Conservation (phyloP, 1,139 yeast species). For the Blastobotrys aristatus region DNA sequence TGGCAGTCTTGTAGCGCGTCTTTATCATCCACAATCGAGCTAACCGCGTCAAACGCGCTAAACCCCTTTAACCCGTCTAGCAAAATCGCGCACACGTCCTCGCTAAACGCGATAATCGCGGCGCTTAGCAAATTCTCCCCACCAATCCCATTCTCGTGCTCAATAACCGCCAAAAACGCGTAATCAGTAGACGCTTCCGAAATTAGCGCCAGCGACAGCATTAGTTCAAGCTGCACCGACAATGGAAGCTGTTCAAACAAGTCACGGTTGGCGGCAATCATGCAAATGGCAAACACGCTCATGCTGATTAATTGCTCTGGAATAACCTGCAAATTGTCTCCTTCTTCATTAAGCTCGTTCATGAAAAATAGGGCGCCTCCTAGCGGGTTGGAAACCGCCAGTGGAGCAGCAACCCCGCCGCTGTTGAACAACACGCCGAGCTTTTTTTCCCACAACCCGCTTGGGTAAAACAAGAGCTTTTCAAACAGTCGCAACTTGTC, state of each 20-base stretch:
- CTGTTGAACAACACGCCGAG: conserved; percentile 11
- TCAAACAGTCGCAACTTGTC: conserved; percentile 17
- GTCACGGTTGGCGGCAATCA: conserved; percentile 15
- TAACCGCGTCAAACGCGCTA: conserved; percentile 13
- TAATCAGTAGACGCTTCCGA: conserved; percentile 17
- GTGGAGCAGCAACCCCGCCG: conserved; percentile 14
- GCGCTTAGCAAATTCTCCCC: conserved; percentile 16
- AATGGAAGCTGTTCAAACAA: conserved; percentile 14
- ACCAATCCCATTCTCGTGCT: conserved; percentile 14
- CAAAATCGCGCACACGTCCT: conserved; percentile 15
- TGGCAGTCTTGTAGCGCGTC: conserved; percentile 4
- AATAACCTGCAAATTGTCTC: conserved; percentile 15
- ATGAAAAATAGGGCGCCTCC: conserved; percentile 16
- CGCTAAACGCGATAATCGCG: conserved; percentile 17
- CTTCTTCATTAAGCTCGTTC: conserved; percentile 10
- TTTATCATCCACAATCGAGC: conserved; percentile 10
- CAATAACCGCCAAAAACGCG: conserved; percentile 16
- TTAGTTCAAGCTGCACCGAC: conserved; percentile 14
- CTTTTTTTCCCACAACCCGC: conserved; percentile 15
- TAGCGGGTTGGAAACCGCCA: conserved; percentile 17
- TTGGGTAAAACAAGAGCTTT: conserved; percentile 15
- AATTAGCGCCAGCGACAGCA: conserved; percentile 15
- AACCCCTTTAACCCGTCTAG: conserved; percentile 12
- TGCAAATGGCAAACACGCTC: conserved; percentile 15
- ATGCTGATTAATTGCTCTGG: conserved; percentile 17